These are phyloP conservation scores for Hericium erinaceus DNA, from an alignment of 768 basidiomycete species.

Conservation along the genomic window DNA sequence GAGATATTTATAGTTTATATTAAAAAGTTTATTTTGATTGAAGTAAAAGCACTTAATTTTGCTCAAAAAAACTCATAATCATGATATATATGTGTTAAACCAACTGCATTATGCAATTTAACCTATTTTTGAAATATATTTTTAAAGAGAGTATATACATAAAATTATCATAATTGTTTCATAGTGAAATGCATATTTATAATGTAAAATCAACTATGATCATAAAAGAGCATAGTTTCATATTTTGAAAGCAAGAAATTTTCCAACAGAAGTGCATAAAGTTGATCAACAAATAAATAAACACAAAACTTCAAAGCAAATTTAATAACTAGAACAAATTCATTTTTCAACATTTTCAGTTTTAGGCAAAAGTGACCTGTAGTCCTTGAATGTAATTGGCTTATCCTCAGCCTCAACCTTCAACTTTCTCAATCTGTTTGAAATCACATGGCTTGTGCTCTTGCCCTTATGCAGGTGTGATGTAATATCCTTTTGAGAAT, in stretches of 20 bases:
- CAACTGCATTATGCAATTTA: too few species aligned
- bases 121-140: too few species aligned
- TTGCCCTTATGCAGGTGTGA: neutral
- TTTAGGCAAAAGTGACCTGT: neutral
- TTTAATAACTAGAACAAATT: neutral
- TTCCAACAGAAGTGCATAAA: too few species aligned
- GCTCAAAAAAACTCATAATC: too few species aligned
- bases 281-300: neutral
- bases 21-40: too few species aligned
- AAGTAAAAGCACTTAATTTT: too few species aligned
- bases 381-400: neutral
- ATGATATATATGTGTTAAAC: too few species aligned
- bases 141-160: too few species aligned
- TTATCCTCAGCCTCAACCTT: neutral
- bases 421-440: neutral
- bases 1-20: too few species aligned
- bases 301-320: neutral
- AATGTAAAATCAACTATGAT: too few species aligned
- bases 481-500: neutral
- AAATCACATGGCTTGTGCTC: neutral
- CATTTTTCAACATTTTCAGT: neutral
- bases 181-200: too few species aligned
- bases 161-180: too few species aligned
- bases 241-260: neutral
- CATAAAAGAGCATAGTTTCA: neutral